phyloP scores from a whole-genome alignment of 192 early-diverging fungal species.

The Mortierella hygrophila region DNA sequence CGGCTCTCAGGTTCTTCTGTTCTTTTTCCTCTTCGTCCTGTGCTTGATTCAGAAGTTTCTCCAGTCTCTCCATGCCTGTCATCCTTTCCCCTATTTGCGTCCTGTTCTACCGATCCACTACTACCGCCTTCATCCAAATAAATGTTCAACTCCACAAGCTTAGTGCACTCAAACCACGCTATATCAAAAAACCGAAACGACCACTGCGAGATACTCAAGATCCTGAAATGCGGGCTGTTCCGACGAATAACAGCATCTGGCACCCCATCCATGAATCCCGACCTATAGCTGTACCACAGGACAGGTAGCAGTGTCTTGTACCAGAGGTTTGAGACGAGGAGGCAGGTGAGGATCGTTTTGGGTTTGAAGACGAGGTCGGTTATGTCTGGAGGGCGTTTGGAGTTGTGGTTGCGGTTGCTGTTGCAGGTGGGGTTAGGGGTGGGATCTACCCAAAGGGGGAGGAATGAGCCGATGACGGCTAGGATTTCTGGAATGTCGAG shows the following conservation, averaged over 20 bases:
- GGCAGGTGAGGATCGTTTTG: not conserved
- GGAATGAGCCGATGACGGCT: not conserved
- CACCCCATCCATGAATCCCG: not conserved
- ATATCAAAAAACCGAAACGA: not conserved
- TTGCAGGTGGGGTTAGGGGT: too few relatives aligned
- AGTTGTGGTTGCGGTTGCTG: not conserved
- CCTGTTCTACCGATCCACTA: not conserved
- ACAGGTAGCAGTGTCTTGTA: not conserved
- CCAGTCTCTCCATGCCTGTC: not conserved
- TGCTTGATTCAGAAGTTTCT: not conserved
- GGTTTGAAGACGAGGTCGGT: not conserved
- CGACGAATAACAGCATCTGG: not conserved
- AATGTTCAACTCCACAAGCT: not conserved
- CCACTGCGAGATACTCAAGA: not conserved
- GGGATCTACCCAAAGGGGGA: not conserved
- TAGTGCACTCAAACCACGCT: not conserved
- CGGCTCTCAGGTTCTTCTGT: not conserved
- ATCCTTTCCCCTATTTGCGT: too few relatives aligned
- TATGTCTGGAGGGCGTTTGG: not conserved
- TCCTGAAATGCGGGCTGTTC: not conserved
- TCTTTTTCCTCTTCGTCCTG: not conserved
- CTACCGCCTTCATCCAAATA: not conserved
- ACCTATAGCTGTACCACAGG: not conserved
- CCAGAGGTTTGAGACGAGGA: not conserved
- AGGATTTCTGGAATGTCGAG: not conserved